These are phyloP conservation scores for Hyaloperonospora arabidopsidis DNA, from an alignment of 352 stramenopile genomes.

Conservation along the genomic window DNA sequence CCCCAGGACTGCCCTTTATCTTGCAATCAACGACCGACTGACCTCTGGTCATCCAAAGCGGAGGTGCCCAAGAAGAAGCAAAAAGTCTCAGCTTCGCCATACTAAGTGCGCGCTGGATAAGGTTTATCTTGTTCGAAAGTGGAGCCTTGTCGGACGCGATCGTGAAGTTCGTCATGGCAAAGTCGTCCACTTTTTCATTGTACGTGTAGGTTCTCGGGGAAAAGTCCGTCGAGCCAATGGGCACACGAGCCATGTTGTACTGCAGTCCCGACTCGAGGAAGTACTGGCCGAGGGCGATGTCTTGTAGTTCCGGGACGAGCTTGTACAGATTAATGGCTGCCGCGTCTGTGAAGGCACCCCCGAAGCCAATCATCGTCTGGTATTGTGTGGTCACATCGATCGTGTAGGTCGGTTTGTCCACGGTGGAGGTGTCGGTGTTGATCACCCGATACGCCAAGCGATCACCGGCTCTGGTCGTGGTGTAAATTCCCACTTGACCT, in stretches of 20 bases:
- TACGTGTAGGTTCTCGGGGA: constrained; percentile 82
- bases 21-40: constrained; percentile 41
- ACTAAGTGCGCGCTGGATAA: neutral
- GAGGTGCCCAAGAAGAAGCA: constrained; percentile 64
- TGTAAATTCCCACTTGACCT: constrained; percentile 35
- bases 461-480: constrained; percentile 32
- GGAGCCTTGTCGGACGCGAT: neutral
- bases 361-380: constrained; percentile 83
- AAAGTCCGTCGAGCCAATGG: constrained; percentile 83
- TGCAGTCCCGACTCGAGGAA: constrained; percentile 60
- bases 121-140: neutral
- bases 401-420: constrained; percentile 22
- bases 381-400: constrained; percentile 40
- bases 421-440: constrained; percentile 12
- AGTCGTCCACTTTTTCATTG: constrained; percentile 32
- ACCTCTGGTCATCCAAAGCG: constrained; percentile 71
- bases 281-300: constrained; percentile 68
- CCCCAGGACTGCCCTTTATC: constrained; percentile 35
- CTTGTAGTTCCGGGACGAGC: constrained; percentile 41
- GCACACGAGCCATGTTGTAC: constrained; percentile 72
- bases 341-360: constrained; percentile 83
- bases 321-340: constrained; percentile 75
- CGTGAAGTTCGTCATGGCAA: neutral
- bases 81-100: neutral
- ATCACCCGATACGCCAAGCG: constrained; percentile 29